phyloP scores from a whole-genome alignment of 192 early-diverging fungal species.

The Rhizoclosmatium globosum region DNA sequence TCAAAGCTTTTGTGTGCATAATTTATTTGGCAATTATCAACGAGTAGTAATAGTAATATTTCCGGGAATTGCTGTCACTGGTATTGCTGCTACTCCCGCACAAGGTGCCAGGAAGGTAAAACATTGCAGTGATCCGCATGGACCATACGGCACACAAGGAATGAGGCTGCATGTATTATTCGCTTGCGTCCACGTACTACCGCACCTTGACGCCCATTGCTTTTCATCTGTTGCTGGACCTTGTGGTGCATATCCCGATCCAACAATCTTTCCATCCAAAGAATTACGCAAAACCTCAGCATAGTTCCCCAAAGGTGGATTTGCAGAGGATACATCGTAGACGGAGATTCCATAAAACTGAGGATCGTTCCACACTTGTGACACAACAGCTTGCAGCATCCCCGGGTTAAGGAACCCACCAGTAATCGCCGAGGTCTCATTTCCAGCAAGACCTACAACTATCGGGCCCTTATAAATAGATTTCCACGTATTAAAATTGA shows the following conservation, averaged over 20 bases:
- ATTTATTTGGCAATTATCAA: too few relatives aligned
- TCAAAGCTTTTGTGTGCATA: too few relatives aligned
- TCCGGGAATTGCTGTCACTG: too few relatives aligned
- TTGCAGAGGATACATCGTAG: conserved; percentile 19
- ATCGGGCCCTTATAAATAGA: neutral
- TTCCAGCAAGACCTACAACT: conserved; percentile 14
- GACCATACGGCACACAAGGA: neutral
- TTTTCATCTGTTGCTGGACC: neutral
- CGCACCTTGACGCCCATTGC: conserved; percentile 11
- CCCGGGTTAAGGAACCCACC: conserved; percentile 6
- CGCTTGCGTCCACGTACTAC: conserved; percentile 18
- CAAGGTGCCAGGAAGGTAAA: too few relatives aligned
- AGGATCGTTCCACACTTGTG: conserved; percentile 5
- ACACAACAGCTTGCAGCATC: conserved; percentile 1
- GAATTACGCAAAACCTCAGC: neutral
- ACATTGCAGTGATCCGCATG: neutral
- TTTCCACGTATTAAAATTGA: conserved; percentile 18
- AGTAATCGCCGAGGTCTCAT: neutral
- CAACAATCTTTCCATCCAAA: conserved; percentile 20
- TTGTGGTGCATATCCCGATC: conserved; percentile 10
- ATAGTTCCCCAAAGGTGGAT: neutral
- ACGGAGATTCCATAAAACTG: too few relatives aligned
- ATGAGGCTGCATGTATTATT: neutral
- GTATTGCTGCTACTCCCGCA: too few relatives aligned
- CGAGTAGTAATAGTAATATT: too few relatives aligned